phyloP scores from a whole-genome alignment of 495 filamentous ascomycete genomes.

The Alectoria sarmentosa region DNA sequence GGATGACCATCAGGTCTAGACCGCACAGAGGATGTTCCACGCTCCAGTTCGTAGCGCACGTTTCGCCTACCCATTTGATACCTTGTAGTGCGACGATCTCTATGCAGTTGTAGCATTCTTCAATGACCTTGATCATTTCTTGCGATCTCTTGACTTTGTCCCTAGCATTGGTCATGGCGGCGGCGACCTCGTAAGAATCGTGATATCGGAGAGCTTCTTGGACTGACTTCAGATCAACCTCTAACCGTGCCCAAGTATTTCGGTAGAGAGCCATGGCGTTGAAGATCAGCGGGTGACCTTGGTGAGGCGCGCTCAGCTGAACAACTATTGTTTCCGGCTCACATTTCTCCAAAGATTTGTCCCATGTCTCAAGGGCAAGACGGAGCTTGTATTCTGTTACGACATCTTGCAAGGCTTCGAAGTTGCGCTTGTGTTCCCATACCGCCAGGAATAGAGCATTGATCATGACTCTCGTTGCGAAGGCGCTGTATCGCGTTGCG shows the following conservation, averaged over 20 bases:
- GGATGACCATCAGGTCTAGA: constrained; percentile 96
- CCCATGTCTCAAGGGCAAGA: constrained; percentile 94
- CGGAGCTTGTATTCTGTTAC: constrained; percentile 98
- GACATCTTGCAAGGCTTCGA: constrained; percentile 90
- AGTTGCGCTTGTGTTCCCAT: constrained; percentile 97
- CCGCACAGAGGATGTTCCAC: constrained; percentile 96
- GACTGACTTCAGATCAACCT: constrained; percentile 90
- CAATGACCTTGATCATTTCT: constrained; percentile 97
- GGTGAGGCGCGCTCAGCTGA: constrained; percentile 88
- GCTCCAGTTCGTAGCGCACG: constrained; percentile 97
- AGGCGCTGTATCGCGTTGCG: constrained; percentile 87
- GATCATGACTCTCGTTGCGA: constrained; percentile 97
- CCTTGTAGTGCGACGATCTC: constrained; percentile 91
- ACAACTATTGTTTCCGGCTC: constrained; percentile 89
- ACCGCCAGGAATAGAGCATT: constrained; percentile 98
- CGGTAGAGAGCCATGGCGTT: constrained; percentile 98
- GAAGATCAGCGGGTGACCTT: constrained; percentile 97
- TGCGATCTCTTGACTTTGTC: constrained; percentile 89
- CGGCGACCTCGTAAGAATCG: constrained; percentile 92
- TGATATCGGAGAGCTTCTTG: constrained; percentile 97
- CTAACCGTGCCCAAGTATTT: constrained; percentile 84
- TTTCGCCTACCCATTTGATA: constrained; percentile 96
- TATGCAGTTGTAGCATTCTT: constrained; percentile 97
- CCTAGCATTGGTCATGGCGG: constrained; percentile 88
- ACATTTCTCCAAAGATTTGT: constrained; percentile 88